phyloP scores from a whole-genome alignment of 176 grass and related monocot species.

The Panicum miliaceum region DNA sequence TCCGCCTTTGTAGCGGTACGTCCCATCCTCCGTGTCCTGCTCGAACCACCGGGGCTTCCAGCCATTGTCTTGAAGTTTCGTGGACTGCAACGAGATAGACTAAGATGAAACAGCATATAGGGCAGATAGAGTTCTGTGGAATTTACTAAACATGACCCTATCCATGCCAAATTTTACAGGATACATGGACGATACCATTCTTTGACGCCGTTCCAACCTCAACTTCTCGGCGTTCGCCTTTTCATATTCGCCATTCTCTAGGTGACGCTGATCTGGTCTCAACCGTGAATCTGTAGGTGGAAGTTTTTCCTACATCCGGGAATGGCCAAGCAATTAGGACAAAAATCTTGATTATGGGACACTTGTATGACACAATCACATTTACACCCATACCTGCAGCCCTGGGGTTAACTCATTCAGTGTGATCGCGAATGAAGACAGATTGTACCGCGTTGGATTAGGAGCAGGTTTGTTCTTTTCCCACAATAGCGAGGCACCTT shows the following conservation, averaged over 20 bases:
- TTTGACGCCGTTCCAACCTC: conserved; percentile 76
- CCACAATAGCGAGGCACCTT: conserved; percentile 69
- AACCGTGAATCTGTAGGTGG: conserved; percentile 95
- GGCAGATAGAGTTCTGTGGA: not conserved
- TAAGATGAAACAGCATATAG: not conserved
- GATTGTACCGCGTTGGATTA: conserved; percentile 84
- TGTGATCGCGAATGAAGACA: conserved; percentile 90
- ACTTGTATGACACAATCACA: conserved; percentile 18
- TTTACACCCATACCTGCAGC: conserved; percentile 65
- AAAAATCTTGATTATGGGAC: not conserved
- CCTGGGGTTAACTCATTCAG: conserved; percentile 82
- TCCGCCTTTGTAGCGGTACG: conserved; percentile 61
- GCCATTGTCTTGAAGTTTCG: conserved; percentile 71
- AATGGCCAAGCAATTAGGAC: conserved; percentile 20
- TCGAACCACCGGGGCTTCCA: conserved; percentile 74
- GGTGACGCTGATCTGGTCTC: conserved; percentile 86
- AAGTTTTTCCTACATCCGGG: conserved; percentile 70
- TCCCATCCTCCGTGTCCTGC: conserved; percentile 33
- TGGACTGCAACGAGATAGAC: conserved; percentile 45
- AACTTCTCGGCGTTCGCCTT: conserved; percentile 87
- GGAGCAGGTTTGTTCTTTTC: conserved; percentile 82
- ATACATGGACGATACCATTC: conserved; percentile 62
- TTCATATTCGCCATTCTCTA: conserved; percentile 93
- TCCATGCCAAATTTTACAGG: not conserved
- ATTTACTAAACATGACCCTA: not conserved